phyloP scores from a whole-genome alignment of 148 eudicot genomes.

The Cornus kousa region DNA sequence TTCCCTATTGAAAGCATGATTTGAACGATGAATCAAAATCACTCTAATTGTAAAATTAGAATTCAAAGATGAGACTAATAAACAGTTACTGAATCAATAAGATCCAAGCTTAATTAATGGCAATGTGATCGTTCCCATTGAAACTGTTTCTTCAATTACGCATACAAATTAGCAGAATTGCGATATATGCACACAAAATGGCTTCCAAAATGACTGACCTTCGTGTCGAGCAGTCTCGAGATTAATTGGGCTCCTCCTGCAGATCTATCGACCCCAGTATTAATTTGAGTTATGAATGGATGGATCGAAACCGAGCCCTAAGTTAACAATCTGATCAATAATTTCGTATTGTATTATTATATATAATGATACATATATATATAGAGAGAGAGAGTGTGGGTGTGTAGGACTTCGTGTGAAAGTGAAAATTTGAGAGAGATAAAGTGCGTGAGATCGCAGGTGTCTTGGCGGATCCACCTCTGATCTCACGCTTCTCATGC shows the following conservation, averaged over 20 bases:
- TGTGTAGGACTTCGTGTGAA: neutral
- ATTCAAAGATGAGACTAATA: neutral
- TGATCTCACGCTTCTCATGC: neutral
- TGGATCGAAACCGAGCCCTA: neutral
- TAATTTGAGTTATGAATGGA: neutral
- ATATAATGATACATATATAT: too few species aligned
- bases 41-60: neutral
- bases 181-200: neutral
- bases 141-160: neutral
- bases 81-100: neutral
- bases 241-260: neutral
- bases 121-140: neutral
- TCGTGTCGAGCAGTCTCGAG: neutral
- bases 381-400: constrained; percentile 1
- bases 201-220: neutral
- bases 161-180: neutral
- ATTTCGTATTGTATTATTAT: too few species aligned
- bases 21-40: neutral
- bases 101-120: neutral
- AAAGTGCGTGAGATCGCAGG: neutral
- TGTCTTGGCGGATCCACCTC: neutral
- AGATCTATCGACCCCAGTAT: constrained; percentile 7
- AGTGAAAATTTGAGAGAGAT: neutral
- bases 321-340: neutral
- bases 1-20: too few species aligned